Percentiles rank a stretch among this genome's conserved stretches.
These are phyloP conservation scores for Microbotryum violaceum DNA, from an alignment of 1,284 basidiomycete genomes.

Conservation along the genomic window DNA sequence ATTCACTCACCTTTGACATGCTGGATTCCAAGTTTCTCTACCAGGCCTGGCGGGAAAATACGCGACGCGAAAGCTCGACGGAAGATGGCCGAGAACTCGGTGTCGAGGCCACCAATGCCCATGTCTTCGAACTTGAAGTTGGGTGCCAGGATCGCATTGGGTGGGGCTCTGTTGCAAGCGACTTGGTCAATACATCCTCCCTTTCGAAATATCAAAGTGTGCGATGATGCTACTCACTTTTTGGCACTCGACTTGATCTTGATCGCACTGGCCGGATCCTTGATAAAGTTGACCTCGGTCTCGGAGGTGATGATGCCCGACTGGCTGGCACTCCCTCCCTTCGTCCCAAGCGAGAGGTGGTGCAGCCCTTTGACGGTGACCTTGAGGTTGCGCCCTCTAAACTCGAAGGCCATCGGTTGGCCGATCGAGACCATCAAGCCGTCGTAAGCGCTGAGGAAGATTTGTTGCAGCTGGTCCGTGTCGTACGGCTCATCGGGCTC, in stretches of 20 bases:
- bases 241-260: slow-evolving; percentile 89
- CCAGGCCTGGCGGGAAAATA: slow-evolving; percentile 91
- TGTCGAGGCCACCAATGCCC: slow-evolving; percentile 97
- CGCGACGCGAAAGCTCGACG: slow-evolving; percentile 96
- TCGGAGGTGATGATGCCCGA: slow-evolving; percentile 80
- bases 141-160: slow-evolving; percentile 91
- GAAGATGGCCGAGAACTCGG: slow-evolving; percentile 94
- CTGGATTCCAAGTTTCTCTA: slow-evolving; percentile 96
- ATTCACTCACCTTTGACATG: slow-evolving; percentile 78
- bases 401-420: slow-evolving; percentile 80
- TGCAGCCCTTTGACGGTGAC: slow-evolving; percentile 61
- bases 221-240: slow-evolving; percentile 48
- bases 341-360: slow-evolving; percentile 52
- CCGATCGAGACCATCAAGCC: slow-evolving; percentile 51
- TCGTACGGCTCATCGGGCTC: slow-evolving; percentile 48
- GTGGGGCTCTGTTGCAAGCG: slow-evolving; percentile 55
- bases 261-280: slow-evolving; percentile 69
- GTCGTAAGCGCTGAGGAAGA: slow-evolving; percentile 64
- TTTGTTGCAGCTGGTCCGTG: slow-evolving; percentile 71
- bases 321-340: slow-evolving; percentile 45
- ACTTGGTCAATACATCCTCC: neutral
- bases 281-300: slow-evolving; percentile 82
- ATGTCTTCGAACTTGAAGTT: slow-evolving; percentile 99
- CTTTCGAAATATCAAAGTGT: neutral
- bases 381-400: slow-evolving; percentile 77